These are phyloP conservation scores for Russula abietina DNA, from an alignment of 768 basidiomycete species.

Conservation along the genomic window DNA sequence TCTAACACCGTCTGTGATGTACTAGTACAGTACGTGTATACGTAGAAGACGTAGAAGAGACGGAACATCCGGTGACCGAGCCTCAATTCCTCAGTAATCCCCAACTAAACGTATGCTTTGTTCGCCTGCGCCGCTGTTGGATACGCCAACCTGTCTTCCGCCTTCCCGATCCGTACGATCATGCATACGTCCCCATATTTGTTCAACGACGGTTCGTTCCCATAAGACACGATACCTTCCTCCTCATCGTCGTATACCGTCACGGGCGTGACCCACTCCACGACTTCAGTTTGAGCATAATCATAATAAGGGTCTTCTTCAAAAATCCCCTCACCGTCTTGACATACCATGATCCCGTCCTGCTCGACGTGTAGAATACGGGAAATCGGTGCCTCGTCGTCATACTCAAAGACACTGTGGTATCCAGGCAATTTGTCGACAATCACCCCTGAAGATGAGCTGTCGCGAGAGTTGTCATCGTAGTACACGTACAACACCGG, in stretches of 20 bases:
- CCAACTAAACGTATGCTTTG: not conserved
- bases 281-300: accelerated
- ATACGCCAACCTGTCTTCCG: slow-evolving; percentile 3
- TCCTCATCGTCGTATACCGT: not conserved
- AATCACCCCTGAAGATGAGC: not conserved
- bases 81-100: no score
- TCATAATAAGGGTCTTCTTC: no score
- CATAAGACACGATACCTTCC: not conserved
- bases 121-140: not conserved
- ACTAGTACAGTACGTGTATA: no score
- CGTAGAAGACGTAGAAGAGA: no score
- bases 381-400: not conserved
- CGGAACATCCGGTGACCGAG: no score
- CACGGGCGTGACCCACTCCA: not conserved
- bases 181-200: slow-evolving; percentile 9
- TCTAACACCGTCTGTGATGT: no score
- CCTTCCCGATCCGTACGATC: slow-evolving; percentile 3
- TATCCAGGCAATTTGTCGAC: not conserved
- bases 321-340: no score
- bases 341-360: not conserved
- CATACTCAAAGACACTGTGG: no score
- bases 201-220: not conserved
- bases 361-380: not conserved
- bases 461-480: not conserved
- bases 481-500: slow-evolving; percentile 7